phyloP scores from a whole-genome alignment of 805 yeast genomes.

The Maudiozyma bulderi region DNA sequence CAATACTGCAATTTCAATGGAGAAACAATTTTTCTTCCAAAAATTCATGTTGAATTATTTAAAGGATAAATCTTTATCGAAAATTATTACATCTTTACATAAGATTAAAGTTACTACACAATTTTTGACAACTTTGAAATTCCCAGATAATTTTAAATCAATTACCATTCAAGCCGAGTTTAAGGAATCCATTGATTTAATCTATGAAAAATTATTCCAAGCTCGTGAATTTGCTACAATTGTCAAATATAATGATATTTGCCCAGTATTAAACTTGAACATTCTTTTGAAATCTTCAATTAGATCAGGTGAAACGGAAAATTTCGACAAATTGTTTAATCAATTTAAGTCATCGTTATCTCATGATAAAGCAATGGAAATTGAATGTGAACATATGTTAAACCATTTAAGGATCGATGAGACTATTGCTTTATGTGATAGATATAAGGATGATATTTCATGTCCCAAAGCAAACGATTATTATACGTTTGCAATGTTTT shows the following conservation, averaged over 20 bases:
- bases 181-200: constrained; percentile 14
- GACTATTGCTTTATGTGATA: constrained; percentile 12
- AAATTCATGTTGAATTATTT: constrained; percentile 13
- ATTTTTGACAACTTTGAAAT: constrained; percentile 14
- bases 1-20: neutral
- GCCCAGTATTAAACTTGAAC: constrained; percentile 20
- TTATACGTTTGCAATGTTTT: constrained; percentile 18
- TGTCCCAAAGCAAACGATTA: constrained; percentile 12
- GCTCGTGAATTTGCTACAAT: constrained; percentile 12
- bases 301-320: constrained; percentile 15
- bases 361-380: constrained; percentile 5
- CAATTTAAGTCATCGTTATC: constrained; percentile 13
- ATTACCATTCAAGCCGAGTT: constrained; percentile 24
- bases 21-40: constrained; percentile 5
- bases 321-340: constrained; percentile 10
- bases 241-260: constrained; percentile 14
- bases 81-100: constrained; percentile 12
- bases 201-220: constrained; percentile 16
- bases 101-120: constrained; percentile 1
- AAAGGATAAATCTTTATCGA: constrained; percentile 18
- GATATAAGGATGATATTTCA: constrained; percentile 4
- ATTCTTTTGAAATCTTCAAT: constrained; percentile 20
- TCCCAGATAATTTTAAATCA: constrained; percentile 22
- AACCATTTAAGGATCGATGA: constrained; percentile 15
- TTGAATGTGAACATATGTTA: constrained; percentile 19